These are phyloP conservation scores for Puya raimondii DNA, from an alignment of 176 grass and related monocot genomes.

Conservation along the genomic window DNA sequence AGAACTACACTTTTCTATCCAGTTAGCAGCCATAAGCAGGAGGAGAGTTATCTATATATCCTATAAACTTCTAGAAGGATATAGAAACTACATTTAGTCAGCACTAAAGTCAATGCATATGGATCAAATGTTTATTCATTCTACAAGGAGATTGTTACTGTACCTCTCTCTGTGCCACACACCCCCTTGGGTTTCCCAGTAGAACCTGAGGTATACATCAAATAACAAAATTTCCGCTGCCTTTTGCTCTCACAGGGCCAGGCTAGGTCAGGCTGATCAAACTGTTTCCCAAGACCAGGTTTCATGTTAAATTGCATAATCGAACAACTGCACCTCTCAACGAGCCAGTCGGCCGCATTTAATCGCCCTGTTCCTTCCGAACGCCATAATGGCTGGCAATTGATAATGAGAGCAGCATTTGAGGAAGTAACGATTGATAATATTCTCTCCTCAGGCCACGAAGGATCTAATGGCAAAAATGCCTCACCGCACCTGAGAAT, in stretches of 20 bases:
- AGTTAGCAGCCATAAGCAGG: too few relatives aligned
- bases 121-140: background rate
- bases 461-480: constrained; percentile 78
- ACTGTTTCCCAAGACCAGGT: background rate
- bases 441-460: constrained; percentile 64
- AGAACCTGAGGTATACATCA: constrained; percentile 95
- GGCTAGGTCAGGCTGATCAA: constrained; percentile 17
- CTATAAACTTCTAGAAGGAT: too few relatives aligned
- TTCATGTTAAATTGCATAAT: constrained; percentile 33
- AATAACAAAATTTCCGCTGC: constrained; percentile 44
- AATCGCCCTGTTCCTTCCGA: background rate
- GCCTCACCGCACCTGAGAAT: constrained; percentile 60
- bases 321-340: constrained; percentile 9
- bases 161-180: constrained; percentile 80
- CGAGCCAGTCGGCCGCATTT: constrained; percentile 6
- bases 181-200: constrained; percentile 80
- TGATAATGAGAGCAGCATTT: constrained; percentile 30
- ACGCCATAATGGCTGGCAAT: background rate
- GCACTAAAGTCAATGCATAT: background rate
- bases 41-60: too few relatives aligned
- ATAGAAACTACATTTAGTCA: too few relatives aligned
- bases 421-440: constrained; percentile 38
- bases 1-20: too few relatives aligned
- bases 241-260: constrained; percentile 43
- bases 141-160: background rate